These are phyloP conservation scores for Platismatia glauca DNA, from an alignment of 495 filamentous ascomycete species.

Conservation along the genomic window DNA sequence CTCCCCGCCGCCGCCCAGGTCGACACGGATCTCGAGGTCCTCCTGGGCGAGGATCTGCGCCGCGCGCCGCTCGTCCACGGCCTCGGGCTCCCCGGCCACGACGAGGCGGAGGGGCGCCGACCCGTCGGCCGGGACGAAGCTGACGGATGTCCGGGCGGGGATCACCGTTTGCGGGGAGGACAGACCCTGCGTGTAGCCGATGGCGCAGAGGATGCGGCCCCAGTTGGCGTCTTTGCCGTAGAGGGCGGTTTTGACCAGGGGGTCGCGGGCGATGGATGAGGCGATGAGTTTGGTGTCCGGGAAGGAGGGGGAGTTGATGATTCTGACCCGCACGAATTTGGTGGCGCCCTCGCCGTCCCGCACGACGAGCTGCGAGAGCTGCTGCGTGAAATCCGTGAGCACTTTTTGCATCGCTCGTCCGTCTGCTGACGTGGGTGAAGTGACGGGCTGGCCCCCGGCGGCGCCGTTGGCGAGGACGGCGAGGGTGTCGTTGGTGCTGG, in stretches of 20 bases:
- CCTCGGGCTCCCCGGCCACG: conserved; percentile 84
- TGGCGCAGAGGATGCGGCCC: conserved; percentile 93
- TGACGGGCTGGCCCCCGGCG: conserved; percentile 63
- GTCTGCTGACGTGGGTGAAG: conserved; percentile 40
- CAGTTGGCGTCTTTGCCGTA: conserved; percentile 98
- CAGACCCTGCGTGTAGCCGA: conserved; percentile 74
- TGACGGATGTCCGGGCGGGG: conserved; percentile 81
- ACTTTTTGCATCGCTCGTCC: conserved; percentile 62
- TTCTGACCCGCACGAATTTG: conserved; percentile 93
- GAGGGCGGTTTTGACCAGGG: conserved; percentile 92
- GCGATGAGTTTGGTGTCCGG: conserved; percentile 62
- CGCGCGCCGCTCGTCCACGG: conserved; percentile 69
- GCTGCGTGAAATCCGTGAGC: conserved; percentile 67
- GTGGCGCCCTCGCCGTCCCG: conserved; percentile 96
- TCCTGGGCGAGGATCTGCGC: conserved; percentile 79
- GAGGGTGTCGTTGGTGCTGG: conserved; percentile 93
- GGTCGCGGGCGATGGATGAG: conserved; percentile 81
- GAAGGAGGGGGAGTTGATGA: conserved; percentile 61
- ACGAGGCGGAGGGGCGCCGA: conserved; percentile 72
- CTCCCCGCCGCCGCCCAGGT: conserved; percentile 45
- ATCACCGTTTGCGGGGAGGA: conserved; percentile 51
- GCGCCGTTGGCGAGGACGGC: conserved; percentile 91
- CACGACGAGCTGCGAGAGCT: conserved; percentile 85
- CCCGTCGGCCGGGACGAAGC: conserved; percentile 81
- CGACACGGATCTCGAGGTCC: conserved; percentile 71